These are phyloP conservation scores for Graphilbum sp. DNA, from an alignment of 2,329 filamentous ascomycete species.

Conservation along the genomic window DNA sequence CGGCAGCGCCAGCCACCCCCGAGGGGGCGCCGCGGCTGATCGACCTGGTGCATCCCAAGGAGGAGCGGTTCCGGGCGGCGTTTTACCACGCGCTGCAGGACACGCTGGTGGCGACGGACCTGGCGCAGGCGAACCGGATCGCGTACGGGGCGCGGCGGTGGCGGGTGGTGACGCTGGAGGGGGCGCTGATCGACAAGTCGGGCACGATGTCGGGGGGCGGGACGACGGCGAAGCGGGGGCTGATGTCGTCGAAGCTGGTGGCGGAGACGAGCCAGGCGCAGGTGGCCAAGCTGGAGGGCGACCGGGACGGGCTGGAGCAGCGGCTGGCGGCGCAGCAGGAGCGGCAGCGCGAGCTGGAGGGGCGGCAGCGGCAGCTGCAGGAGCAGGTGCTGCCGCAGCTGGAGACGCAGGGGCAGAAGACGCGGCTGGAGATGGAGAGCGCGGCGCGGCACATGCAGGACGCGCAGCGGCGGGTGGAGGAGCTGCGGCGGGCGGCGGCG, in stretches of 20 bases:
- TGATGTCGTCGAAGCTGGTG: conserved; percentile 95
- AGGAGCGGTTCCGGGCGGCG: conserved; percentile 71
- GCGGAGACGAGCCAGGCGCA: conserved; percentile 77
- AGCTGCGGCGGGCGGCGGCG: too few species aligned
- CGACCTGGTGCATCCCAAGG: conserved; percentile 78
- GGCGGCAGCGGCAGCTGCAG: conserved; percentile 52
- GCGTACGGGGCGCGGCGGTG: conserved; percentile 87
- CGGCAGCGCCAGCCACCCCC: conserved; percentile 70
- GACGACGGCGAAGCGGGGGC: conserved; percentile 71
- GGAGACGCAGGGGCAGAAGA: conserved; percentile 84
- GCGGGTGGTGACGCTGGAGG: conserved; percentile 90
- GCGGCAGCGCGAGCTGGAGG: conserved; percentile 65
- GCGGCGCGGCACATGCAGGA: conserved; percentile 71
- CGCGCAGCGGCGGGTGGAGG: conserved; percentile 68
- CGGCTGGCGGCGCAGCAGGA: conserved; percentile 76
- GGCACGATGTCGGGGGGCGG: conserved; percentile 98
- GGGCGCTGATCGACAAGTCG: conserved; percentile 92
- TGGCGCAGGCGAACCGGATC: conserved; percentile 93
- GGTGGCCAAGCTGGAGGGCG: conserved; percentile 70
- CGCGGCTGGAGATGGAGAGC: conserved; percentile 76
- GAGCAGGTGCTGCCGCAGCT: conserved; percentile 69
- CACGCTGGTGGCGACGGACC: conserved; percentile 79
- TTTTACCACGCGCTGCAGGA: conserved; percentile 95
- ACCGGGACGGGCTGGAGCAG: conserved; percentile 70
- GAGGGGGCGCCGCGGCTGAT: conserved; percentile 87